Evolutionary conservation across 2,329 filamentous ascomycete genomes (phyloP).

Genomic region (Trichophyton mentagrophytes): DNA sequence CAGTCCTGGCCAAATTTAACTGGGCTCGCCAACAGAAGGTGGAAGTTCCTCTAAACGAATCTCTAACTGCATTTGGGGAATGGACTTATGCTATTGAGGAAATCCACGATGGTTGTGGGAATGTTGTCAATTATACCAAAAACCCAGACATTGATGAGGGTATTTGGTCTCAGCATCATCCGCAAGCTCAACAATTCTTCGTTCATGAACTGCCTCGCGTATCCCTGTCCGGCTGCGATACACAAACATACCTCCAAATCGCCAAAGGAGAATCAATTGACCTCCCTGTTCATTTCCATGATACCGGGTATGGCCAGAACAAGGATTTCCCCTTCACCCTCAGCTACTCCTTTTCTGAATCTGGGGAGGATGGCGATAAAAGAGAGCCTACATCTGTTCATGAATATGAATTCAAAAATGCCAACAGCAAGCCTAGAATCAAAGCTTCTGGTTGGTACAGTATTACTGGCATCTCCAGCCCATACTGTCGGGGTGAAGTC

Average conservation of each 20-base stretch:
- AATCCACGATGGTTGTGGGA: conserved; percentile 81
- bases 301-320: conserved; percentile 44
- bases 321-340: conserved; percentile 58
- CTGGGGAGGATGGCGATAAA: conserved; percentile 47
- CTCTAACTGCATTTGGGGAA: conserved; percentile 61
- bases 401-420: conserved; percentile 43
- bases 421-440: conserved; percentile 53
- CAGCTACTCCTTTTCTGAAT: conserved; percentile 70
- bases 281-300: conserved; percentile 59
- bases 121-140: conserved; percentile 57
- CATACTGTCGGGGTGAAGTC: conserved; percentile 75
- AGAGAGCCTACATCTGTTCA: conserved; percentile 43
- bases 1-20: conserved; percentile 42
- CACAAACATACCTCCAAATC: conserved; percentile 68
- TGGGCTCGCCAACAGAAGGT: conserved; percentile 72
- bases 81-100: conserved; percentile 90
- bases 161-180: conserved; percentile 44
- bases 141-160: conserved; percentile 52
- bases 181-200: conserved; percentile 62
- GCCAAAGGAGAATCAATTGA: conserved; percentile 57
- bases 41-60: conserved; percentile 77
- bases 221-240: conserved; percentile 60
- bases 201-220: conserved; percentile 78
- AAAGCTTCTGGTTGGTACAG: conserved; percentile 75
- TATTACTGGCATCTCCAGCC: conserved; percentile 63